Conservation (phyloP, 2,329 filamentous ascomycete species). For the Sporothrix dimorphospora region DNA sequence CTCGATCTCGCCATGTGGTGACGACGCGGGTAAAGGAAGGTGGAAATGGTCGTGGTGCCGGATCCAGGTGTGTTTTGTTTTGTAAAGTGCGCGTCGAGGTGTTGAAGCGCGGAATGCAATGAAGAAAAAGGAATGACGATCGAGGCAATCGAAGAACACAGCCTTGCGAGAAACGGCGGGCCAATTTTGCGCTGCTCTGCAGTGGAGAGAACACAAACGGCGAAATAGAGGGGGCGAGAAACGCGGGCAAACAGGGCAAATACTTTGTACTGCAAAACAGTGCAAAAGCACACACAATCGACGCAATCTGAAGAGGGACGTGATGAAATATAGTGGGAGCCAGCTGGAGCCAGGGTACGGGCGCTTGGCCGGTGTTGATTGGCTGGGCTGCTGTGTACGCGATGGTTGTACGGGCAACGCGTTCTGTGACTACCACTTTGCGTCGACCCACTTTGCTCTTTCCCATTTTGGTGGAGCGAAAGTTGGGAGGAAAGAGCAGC, state of each 20-base stretch:
- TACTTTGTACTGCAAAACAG: neutral
- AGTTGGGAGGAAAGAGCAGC: neutral
- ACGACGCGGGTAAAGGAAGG: neutral
- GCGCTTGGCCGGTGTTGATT: slow-evolving; percentile 5
- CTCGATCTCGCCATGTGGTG: slow-evolving; percentile 40
- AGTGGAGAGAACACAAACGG: neutral
- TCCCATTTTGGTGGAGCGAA: neutral
- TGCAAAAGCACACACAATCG: neutral
- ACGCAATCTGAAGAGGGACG: neutral
- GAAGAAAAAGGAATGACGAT: neutral
- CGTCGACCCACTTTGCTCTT: neutral
- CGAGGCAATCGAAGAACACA: neutral
- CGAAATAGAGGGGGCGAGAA: slow-evolving; percentile 18
- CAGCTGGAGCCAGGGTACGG: neutral
- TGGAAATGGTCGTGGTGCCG: neutral
- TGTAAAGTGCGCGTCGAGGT: neutral
- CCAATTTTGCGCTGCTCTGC: neutral
- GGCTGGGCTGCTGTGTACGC: slow-evolving; percentile 17
- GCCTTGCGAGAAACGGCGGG: slow-evolving; percentile 4
- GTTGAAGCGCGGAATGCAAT: too few species aligned
- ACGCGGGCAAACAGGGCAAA: slow-evolving; percentile 3
- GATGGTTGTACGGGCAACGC: slow-evolving; percentile 29
- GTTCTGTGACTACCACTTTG: neutral
- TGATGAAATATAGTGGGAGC: neutral
- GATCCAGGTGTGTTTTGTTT: neutral